Evolutionary conservation across 1,284 basidiomycete species (phyloP), one percentile per base, ranked within the genome.

Genomic region (Leccinum fuscescens): DNA sequence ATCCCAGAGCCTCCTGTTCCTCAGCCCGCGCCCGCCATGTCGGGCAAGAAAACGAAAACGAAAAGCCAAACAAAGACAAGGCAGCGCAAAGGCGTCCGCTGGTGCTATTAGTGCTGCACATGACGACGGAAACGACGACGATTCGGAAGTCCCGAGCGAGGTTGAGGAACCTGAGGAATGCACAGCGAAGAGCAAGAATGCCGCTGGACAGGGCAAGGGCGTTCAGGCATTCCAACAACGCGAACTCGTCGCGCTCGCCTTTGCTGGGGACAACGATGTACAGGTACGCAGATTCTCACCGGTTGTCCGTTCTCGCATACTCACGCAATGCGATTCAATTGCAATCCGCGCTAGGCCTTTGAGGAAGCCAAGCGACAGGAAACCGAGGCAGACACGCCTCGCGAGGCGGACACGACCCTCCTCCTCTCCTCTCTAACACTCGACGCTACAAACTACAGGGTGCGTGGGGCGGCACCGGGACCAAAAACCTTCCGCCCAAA

Each of bases 211-310:
- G 29, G 29, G 29, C 29, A 78, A 75, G 51, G 77, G 76, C n/a
- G 68, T 82, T 2, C 81, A 80, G 54, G 89, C 89, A 0, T 92
- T 95, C 72, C 81, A 90, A 71, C 94, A 97, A 73, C 83, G 91
- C 24, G 92, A 97, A 65, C 81, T 99, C 4, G 95, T 99, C 7
- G 91, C 94, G 1, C 86, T 89, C 62, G 97, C 96, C 0, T 99
- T 99, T 78, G 96, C 96, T 0, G 94, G 93, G 1, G 96, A 99
- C 74, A 92, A 98, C 69, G 96, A 98, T 11, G 88, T 96, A 0
- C 85, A 90, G 73, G 92, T 93, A 68, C 24, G 83, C 22, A 35
- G 35, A 17, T 6, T 27, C 51, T n/a, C 29, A 31, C 17, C 6
- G 14, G n/a, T 35, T 7, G 29, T 11, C 11, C 17, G 17, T 14